phyloP scores from a whole-genome alignment of 2,329 filamentous ascomycete genomes.

The Aurifilum marmelostoma region DNA sequence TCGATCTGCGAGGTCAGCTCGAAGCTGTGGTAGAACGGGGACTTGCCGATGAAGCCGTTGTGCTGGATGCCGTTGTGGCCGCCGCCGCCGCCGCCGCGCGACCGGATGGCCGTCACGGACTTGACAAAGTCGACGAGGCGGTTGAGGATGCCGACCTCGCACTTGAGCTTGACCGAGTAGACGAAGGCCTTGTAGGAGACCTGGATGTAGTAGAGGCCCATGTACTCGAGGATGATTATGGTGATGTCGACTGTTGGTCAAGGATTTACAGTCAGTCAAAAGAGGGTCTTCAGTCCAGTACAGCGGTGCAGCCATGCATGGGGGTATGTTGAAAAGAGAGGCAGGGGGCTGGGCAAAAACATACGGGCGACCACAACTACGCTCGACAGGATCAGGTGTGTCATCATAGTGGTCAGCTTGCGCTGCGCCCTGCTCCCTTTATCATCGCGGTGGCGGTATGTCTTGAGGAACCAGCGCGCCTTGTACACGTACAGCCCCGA shows the following conservation, averaged over 20 bases:
- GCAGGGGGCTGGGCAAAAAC: neutral
- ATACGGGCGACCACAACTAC: conserved; percentile 40
- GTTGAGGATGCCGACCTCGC: conserved; percentile 43
- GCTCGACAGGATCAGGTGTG: conserved; percentile 53
- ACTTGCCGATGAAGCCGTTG: neutral
- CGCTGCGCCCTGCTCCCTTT: conserved; percentile 37
- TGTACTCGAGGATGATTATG: conserved; percentile 39
- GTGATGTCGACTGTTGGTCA: conserved; percentile 40
- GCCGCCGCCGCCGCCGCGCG: neutral
- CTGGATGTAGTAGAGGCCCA: conserved; percentile 40
- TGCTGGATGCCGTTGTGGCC: conserved; percentile 6
- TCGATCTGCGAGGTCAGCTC: conserved; percentile 24
- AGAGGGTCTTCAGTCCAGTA: neutral
- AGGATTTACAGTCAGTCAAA: neutral
- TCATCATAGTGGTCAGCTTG: conserved; percentile 47
- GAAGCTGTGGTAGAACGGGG: conserved; percentile 16
- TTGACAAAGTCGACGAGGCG: conserved; percentile 39
- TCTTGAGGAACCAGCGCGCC: conserved; percentile 51
- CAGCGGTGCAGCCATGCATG: neutral
- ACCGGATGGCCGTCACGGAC: neutral
- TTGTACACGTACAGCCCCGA: conserved; percentile 58
- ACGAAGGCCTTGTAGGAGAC: conserved; percentile 40
- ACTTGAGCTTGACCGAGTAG: conserved; percentile 44
- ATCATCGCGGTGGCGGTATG: conserved; percentile 38
- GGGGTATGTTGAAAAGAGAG: neutral